These are phyloP conservation scores for Ramichloridium luteum DNA, from an alignment of 2,329 filamentous ascomycete genomes.

Conservation along the genomic window DNA sequence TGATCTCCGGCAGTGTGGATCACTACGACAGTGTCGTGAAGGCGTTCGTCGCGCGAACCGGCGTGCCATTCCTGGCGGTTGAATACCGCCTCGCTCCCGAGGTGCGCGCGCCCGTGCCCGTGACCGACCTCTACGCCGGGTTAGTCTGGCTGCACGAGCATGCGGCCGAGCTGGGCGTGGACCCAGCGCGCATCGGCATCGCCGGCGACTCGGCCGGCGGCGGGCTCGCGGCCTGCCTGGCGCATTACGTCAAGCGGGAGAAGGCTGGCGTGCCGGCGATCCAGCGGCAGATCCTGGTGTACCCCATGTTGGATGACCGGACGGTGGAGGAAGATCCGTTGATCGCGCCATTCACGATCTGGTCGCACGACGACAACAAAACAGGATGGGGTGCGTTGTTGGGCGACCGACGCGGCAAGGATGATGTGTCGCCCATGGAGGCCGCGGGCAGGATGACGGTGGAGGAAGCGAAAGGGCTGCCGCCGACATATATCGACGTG, in stretches of 20 bases:
- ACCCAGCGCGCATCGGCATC: conserved; percentile 29
- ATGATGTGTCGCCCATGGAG: conserved; percentile 26
- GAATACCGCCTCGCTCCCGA: conserved; percentile 37
- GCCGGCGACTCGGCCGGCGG: conserved; percentile 35
- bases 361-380: conserved; percentile 28
- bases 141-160: conserved; percentile 30
- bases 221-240: conserved; percentile 29
- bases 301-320: conserved; percentile 38
- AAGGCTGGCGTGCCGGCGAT: conserved; percentile 16
- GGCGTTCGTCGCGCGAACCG: conserved; percentile 15
- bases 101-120: conserved; percentile 24
- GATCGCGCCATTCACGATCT: conserved; percentile 25
- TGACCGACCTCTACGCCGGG: conserved; percentile 31
- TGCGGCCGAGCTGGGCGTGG: conserved; percentile 30
- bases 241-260: conserved; percentile 25
- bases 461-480: conserved; percentile 28
- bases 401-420: conserved; percentile 24
- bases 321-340: conserved; percentile 21
- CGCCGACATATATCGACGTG: conserved; percentile 34
- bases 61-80: conserved; percentile 27
- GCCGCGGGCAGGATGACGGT: conserved; percentile 26
- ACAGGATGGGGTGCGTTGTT: conserved; percentile 33
- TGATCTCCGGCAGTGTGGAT: conserved; percentile 23
- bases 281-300: conserved; percentile 33
- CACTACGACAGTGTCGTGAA: conserved; percentile 18